These are phyloP conservation scores for Talaromyces rugulosus DNA, from an alignment of 2,329 filamentous ascomycete species.

Conservation along the genomic window DNA sequence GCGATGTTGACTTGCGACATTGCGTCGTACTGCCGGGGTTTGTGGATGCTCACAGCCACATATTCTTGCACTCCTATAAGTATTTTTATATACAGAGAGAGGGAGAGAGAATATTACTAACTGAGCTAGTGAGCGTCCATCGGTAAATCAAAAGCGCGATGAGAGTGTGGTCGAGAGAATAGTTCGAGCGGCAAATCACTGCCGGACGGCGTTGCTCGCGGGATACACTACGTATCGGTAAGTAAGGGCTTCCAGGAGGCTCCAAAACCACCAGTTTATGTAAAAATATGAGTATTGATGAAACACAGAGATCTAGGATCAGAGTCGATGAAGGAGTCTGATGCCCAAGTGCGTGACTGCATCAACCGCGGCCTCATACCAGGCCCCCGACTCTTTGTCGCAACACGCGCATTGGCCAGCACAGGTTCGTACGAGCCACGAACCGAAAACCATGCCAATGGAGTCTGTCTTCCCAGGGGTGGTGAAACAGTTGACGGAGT, in stretches of 20 bases:
- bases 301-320: constrained; percentile 48
- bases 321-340: constrained; percentile 48
- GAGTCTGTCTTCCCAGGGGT: neutral
- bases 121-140: too few species aligned
- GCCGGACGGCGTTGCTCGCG: constrained; percentile 49
- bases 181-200: constrained; percentile 52
- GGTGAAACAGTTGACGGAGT: neutral
- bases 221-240: constrained; percentile 55
- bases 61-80: too few species aligned
- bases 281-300: too few species aligned
- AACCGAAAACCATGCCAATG: neutral
- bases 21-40: too few species aligned
- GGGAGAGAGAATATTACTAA: too few species aligned
- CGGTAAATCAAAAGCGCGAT: constrained; percentile 47
- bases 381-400: constrained; percentile 54
- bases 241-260: too few species aligned
- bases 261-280: too few species aligned
- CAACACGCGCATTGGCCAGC: constrained; percentile 37
- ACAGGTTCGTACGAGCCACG: constrained; percentile 1
- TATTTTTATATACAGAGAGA: too few species aligned
- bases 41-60: too few species aligned
- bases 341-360: constrained; percentile 50
- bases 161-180: constrained; percentile 55
- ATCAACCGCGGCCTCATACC: constrained; percentile 53
- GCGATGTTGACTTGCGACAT: too few species aligned